Conservation (phyloP, 305 asterid genomes). For the Vinca major region DNA sequence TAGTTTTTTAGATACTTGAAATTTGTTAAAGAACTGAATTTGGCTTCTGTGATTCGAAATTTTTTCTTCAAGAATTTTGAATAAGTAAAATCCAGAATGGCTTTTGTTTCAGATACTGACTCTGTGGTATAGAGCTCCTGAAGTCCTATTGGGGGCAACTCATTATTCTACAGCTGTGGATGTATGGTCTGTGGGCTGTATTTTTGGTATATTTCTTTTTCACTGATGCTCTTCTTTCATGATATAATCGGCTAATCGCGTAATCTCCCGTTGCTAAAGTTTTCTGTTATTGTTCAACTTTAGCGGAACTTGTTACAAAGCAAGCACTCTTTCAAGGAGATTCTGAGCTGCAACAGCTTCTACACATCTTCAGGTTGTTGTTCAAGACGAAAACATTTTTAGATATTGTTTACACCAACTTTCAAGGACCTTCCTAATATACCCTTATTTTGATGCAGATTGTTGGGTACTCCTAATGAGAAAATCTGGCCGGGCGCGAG, state of each 20-base stretch:
- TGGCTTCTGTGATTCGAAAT: neutral
- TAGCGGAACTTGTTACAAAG: constrained; percentile 85
- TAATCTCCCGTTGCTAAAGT: neutral
- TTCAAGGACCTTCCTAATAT: neutral
- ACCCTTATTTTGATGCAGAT: constrained; percentile 25
- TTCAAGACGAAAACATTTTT: neutral
- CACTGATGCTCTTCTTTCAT: neutral
- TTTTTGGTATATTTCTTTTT: constrained; percentile 54
- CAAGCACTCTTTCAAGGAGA: constrained; percentile 89
- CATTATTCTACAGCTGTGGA: constrained; percentile 96
- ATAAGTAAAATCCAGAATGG: neutral
- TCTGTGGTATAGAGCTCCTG: constrained; percentile 99
- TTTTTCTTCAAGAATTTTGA: neutral
- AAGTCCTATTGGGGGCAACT: constrained; percentile 89
- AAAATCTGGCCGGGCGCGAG: constrained; percentile 84
- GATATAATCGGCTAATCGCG: neutral
- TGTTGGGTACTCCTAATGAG: constrained; percentile 88
- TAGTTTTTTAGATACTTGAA: neutral
- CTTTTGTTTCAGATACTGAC: constrained; percentile 63
- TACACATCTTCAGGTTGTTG: constrained; percentile 91
- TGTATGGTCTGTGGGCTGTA: constrained; percentile 96
- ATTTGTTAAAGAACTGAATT: neutral
- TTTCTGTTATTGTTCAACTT: neutral
- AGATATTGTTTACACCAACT: neutral
- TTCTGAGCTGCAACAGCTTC: constrained; percentile 93